phyloP scores from a whole-genome alignment of 495 filamentous ascomycete species.

The Hypoxylon trugodes region DNA sequence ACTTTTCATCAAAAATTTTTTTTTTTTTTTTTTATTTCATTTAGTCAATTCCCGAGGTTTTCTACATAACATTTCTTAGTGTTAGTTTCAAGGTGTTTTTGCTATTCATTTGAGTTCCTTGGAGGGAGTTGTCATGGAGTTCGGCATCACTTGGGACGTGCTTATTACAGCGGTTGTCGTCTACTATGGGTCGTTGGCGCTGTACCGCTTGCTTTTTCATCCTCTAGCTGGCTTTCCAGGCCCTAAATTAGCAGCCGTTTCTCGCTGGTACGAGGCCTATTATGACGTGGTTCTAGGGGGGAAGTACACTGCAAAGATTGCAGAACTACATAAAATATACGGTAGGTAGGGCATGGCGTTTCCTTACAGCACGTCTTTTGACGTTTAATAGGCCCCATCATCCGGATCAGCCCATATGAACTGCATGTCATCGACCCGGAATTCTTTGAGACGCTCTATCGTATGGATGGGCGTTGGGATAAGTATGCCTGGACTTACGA shows the following conservation, averaged over 20 bases:
- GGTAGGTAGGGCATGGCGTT: background rate
- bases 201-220: background rate
- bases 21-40: no score
- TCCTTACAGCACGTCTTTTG: background rate
- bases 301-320: background rate
- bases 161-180: background rate
- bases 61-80: no score
- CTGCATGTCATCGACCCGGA: slow-evolving; percentile 40
- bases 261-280: background rate
- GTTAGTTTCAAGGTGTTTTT: no score
- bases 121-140: no score
- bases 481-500: slow-evolving; percentile 41
- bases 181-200: background rate
- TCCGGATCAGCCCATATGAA: slow-evolving; percentile 46
- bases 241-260: background rate
- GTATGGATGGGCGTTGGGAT: slow-evolving; percentile 39
- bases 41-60: no score
- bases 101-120: no score
- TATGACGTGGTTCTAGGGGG: background rate
- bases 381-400: slow-evolving; percentile 35
- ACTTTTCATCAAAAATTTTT: no score
- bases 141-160: background rate
- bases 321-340: background rate
- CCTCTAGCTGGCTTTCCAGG: background rate
- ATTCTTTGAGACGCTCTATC: slow-evolving; percentile 42